Evolutionary conservation across 345 rosid genomes (phyloP).

Genomic region (Capsella bursapastoris): DNA sequence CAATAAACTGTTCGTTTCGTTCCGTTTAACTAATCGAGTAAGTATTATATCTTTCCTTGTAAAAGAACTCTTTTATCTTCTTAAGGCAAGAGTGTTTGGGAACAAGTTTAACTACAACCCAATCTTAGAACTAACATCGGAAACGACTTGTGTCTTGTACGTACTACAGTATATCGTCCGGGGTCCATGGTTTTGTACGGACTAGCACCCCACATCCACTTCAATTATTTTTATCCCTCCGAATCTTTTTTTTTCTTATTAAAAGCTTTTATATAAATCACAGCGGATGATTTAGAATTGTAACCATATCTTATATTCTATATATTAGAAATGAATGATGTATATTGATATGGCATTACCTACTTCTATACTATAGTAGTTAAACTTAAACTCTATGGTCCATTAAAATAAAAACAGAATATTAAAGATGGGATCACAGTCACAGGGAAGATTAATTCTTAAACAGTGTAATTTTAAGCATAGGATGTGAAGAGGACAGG

Average conservation of each 20-base stretch:
- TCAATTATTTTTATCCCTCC: slow-evolving; percentile 10
- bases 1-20: slow-evolving; percentile 24
- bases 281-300: not conserved
- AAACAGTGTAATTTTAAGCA: slow-evolving; percentile 26
- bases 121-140: not conserved
- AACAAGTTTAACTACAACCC: slow-evolving; percentile 25
- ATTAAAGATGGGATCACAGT: slow-evolving; percentile 15
- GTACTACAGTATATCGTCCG: slow-evolving; percentile 11
- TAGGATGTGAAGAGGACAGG: slow-evolving; percentile 38
- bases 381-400: not conserved
- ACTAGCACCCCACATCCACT: slow-evolving; percentile 1
- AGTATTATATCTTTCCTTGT: too few species aligned
- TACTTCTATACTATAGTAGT: not conserved
- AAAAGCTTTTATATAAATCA: not conserved
- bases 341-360: not conserved
- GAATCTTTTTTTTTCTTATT: not conserved
- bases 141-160: slow-evolving; percentile 28
- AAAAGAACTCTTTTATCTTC: too few species aligned
- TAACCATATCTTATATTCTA: too few species aligned
- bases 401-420: slow-evolving; percentile 1
- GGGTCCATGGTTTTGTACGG: slow-evolving; percentile 38
- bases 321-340: slow-evolving; percentile 4
- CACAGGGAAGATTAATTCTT: slow-evolving; percentile 18
- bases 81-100: slow-evolving; percentile 29
- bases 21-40: too few species aligned